Evolutionary conservation across 805 yeast genomes (phyloP).

Genomic region (Sugiyamaella qingdaonensis): DNA sequence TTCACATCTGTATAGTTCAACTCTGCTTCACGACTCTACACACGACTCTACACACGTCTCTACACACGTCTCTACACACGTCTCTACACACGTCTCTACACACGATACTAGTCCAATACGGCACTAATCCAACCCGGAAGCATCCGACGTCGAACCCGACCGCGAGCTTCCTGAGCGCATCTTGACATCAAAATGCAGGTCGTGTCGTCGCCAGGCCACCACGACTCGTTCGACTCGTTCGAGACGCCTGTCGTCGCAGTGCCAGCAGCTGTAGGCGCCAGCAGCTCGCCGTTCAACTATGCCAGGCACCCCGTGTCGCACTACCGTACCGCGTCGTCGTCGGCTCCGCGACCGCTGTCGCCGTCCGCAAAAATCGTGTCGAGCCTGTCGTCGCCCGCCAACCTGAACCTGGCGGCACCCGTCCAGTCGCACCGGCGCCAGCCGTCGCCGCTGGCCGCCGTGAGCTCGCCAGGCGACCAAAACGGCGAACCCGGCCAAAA

Average conservation of each 20-base stretch:
- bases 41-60: too few relatives aligned
- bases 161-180: neutral
- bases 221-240: neutral
- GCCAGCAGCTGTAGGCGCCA: neutral
- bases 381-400: neutral
- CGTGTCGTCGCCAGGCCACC: neutral
- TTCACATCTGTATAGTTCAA: too few relatives aligned
- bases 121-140: too few relatives aligned
- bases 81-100: too few relatives aligned
- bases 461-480: neutral
- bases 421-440: constrained; percentile 3
- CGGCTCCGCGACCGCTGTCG: neutral
- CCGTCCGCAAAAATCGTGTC: neutral
- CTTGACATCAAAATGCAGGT: neutral
- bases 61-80: too few relatives aligned
- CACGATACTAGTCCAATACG: too few relatives aligned
- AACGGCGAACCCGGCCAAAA: neutral
- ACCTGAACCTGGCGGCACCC: neutral
- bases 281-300: neutral
- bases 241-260: too few relatives aligned
- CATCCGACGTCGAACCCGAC: too few relatives aligned
- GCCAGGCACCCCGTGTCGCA: constrained; percentile 11
- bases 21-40: too few relatives aligned
- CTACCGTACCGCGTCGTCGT: constrained; percentile 2
- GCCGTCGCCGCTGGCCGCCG: constrained; percentile 3